Evolutionary conservation across 2,329 filamentous ascomycete genomes (phyloP).

Genomic region (Alternaria novae-zelandiae): DNA sequence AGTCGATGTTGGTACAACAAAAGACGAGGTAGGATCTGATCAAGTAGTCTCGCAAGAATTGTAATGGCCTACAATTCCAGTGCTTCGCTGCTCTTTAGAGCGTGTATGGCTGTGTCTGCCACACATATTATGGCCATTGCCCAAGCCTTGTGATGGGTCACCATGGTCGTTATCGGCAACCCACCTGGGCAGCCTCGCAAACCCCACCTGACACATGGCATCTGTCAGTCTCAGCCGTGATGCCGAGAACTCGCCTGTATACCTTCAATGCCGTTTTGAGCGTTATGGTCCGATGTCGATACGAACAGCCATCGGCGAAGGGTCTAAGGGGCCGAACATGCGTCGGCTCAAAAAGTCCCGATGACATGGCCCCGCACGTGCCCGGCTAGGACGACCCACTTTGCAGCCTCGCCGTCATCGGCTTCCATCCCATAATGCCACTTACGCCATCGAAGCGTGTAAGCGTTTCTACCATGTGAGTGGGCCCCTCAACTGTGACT

Average conservation of each 20-base stretch:
- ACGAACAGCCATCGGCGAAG: not conserved
- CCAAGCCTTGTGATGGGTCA: not conserved
- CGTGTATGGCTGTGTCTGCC: not conserved
- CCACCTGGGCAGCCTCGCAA: not conserved
- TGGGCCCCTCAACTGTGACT: not conserved
- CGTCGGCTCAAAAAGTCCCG: slow-evolving; percentile 10
- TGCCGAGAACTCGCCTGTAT: slow-evolving; percentile 5
- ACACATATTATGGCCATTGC: not conserved
- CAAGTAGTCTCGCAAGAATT: not conserved
- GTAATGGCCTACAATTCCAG: not conserved
- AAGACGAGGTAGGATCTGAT: not conserved
- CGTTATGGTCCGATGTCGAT: not conserved
- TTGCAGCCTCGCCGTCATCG: not conserved
- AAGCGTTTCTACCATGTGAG: not conserved
- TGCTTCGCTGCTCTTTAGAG: not conserved
- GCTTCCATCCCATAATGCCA: not conserved
- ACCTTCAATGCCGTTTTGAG: not conserved
- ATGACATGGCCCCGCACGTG: not conserved
- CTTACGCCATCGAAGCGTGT: slow-evolving; percentile 6
- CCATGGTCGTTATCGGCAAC: slow-evolving; percentile 1
- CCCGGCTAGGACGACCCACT: not conserved
- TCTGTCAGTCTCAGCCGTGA: not conserved
- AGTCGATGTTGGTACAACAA: not conserved
- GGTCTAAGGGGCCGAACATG: not conserved
- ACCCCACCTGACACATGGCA: not conserved